A percentile compares a stretch with the other conserved stretches of the same genome.
Evolutionary conservation across 2,329 filamentous ascomycete genomes (phyloP).

Genomic region (Amphichorda felina): DNA sequence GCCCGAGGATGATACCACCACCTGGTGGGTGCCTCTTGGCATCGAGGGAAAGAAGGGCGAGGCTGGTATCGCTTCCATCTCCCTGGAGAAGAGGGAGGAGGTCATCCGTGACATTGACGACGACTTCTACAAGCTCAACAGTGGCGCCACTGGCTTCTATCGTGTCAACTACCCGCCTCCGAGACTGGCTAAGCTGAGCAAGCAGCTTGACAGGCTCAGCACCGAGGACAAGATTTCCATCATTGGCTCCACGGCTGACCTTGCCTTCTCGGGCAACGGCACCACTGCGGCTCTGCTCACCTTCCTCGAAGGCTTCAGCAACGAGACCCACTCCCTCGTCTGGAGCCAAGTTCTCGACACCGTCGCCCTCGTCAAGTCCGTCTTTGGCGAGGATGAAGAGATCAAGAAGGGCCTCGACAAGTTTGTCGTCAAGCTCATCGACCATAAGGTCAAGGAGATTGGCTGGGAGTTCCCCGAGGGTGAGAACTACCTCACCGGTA

Average conservation of each 20-base stretch:
- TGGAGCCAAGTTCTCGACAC: constrained; percentile 78
- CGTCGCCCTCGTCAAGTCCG: constrained; percentile 64
- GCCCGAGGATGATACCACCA: constrained; percentile 79
- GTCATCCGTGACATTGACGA: constrained; percentile 64
- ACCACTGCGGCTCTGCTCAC: constrained; percentile 72
- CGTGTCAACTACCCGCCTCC: constrained; percentile 86
- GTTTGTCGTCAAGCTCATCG: constrained; percentile 68
- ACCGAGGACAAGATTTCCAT: constrained; percentile 88
- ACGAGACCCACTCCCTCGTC: constrained; percentile 76
- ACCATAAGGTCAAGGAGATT: constrained; percentile 62
- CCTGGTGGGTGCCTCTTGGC: constrained; percentile 91
- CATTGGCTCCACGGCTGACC: constrained; percentile 77
- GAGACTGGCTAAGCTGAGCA: constrained; percentile 68
- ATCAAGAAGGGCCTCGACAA: constrained; percentile 63
- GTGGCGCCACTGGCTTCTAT: constrained; percentile 78
- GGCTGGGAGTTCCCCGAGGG: constrained; percentile 73
- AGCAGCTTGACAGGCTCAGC: constrained; percentile 62
- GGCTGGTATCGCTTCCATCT: constrained; percentile 48
- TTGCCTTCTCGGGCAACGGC: constrained; percentile 78
- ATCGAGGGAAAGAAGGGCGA: constrained; percentile 64
- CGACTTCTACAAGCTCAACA: constrained; percentile 89
- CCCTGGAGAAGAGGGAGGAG: constrained; percentile 65
- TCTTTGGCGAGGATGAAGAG: constrained; percentile 67
- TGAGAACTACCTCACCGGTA: constrained; percentile 72
- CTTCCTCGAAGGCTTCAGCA: constrained; percentile 72